Evolutionary conservation across 352 stramenopile genomes (phyloP).

Genomic region (Phytophthora constricta): DNA sequence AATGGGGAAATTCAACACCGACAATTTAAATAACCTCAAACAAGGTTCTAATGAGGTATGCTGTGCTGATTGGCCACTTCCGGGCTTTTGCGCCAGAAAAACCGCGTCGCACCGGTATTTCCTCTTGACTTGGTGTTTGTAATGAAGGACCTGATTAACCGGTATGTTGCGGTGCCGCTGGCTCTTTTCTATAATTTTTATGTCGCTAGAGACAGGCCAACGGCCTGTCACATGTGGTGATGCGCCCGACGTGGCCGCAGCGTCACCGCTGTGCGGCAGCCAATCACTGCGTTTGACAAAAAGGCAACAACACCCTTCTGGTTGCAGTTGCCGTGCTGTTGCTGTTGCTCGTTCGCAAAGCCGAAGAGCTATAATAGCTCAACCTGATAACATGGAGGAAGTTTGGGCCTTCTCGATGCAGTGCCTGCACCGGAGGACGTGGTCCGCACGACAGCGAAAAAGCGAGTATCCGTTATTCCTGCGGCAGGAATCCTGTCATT

Average conservation of each 20-base stretch:
- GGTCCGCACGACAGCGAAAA: neutral
- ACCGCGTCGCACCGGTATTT: neutral
- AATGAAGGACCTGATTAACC: neutral
- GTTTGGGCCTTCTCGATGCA: too few relatives aligned
- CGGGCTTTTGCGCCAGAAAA: neutral
- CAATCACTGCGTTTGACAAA: slow-evolving; percentile 3
- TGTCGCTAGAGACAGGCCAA: neutral
- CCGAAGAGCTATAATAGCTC: too few relatives aligned
- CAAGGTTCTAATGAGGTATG: neutral
- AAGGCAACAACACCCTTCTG: neutral
- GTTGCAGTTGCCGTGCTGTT: neutral
- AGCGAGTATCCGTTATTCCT: too few relatives aligned
- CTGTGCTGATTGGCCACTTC: neutral
- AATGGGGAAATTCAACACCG: too few relatives aligned
- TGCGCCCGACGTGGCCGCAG: slow-evolving; percentile 9
- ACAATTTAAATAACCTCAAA: too few relatives aligned
- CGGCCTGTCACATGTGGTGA: slow-evolving; percentile 21
- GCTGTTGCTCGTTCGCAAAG: too few relatives aligned
- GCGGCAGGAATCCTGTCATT: neutral
- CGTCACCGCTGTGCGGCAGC: neutral
- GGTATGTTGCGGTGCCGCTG: neutral
- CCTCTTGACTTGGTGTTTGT: neutral
- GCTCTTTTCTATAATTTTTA: neutral
- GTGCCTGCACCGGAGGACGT: too few relatives aligned
- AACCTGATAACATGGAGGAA: too few relatives aligned